Evolutionary conservation across 2,329 filamentous ascomycete species (phyloP), one percentile per base, ranked within the genome.

Genomic region (Aspergillus sojae): DNA sequence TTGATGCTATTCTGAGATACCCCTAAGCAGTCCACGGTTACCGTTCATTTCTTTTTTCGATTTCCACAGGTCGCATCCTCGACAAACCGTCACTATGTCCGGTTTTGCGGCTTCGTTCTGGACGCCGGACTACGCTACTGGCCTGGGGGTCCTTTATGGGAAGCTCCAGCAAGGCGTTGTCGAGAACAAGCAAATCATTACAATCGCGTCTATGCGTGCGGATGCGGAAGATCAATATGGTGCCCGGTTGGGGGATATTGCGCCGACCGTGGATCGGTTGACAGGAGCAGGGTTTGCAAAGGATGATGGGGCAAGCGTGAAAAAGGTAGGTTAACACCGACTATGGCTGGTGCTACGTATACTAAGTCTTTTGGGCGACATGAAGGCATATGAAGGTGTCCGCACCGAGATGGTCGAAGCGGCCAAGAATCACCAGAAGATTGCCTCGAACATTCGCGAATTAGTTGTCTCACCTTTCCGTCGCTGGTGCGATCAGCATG

Each of bases 71-170:
- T 36, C 32, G 52, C 52, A 55, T 55, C 21, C 26, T 39, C 53
- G 61, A 39, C 28, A 50, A 57, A 46, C 59, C 54, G 62, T 70
- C 74, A 88, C 79, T 77, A 94, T 94, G 91, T 91, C 91, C 71
- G 88, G 92, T 73, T 98, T 99, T 81, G 89, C 93, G 71, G 93
- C 94, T 82, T 97, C 94, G 57, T 98, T 99, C 83, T 99, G 95
- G 95, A 97, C 95, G 66, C 88, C 88, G 77, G 95, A 99, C 86
- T 98, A 98, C 85, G 94, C 94, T 77, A 93, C 92, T 84, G 94
- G 95, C 67, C 87, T 99, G 69, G 94, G 94, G 61, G 93, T 98
- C 68, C 87, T 99, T 68, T 99, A 98, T 75, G 89, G 89, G 78
- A 99, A 99, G 84, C 89, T 99, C 62, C 94, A 98, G 79, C 95